Percentiles rank a stretch among this genome's conserved stretches.
These are phyloP conservation scores for Olyra latifolia DNA, from an alignment of 176 grass and related monocot genomes.

Conservation along the genomic window DNA sequence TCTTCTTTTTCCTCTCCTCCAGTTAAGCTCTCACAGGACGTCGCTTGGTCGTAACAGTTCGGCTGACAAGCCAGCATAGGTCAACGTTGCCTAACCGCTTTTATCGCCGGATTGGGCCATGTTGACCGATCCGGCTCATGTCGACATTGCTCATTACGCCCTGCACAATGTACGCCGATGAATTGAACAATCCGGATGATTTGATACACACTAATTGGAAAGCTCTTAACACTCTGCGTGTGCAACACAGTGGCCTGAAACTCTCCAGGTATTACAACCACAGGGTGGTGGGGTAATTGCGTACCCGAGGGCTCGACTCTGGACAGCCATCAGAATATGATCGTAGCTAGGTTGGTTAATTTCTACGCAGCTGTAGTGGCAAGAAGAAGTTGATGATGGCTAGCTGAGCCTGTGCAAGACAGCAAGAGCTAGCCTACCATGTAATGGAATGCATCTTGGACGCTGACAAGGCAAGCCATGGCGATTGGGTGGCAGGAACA, in stretches of 20 bases:
- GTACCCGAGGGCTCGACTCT: neutral
- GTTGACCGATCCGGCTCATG: neutral
- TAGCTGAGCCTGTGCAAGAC: neutral
- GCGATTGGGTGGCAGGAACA: neutral
- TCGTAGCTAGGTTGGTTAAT: no score
- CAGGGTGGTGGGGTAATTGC: neutral
- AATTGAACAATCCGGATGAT: neutral
- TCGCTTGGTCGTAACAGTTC: neutral
- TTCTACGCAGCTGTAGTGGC: neutral
- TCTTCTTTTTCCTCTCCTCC: no score
- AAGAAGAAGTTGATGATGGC: neutral
- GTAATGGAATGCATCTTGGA: conserved; percentile 1
- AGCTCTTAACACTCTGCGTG: neutral
- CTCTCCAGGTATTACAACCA: neutral
- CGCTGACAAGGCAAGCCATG: neutral
- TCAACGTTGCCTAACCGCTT: conserved; percentile 16
- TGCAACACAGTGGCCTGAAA: no score
- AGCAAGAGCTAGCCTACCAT: neutral
- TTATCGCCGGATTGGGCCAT: neutral
- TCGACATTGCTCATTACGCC: conserved; percentile 28
- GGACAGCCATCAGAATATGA: neutral
- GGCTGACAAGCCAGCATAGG: conserved; percentile 15
- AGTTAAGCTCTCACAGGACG: neutral
- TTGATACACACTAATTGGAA: neutral
- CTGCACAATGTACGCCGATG: neutral